Evolutionary conservation across 2,329 filamentous ascomycete genomes (phyloP).

Genomic region (Colletotrichum sp.): DNA sequence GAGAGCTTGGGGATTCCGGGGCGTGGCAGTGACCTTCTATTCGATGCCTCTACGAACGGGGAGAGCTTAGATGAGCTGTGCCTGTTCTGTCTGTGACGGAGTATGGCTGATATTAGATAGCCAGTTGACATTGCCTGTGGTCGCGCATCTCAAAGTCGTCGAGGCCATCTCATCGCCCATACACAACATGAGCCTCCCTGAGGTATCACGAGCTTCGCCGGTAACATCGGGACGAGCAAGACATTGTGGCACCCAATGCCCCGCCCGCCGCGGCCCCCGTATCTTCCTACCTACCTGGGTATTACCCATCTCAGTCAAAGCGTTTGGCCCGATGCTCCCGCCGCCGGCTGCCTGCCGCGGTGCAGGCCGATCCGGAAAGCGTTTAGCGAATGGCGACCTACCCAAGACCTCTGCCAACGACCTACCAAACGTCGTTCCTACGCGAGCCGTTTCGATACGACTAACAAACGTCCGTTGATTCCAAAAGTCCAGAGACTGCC

Average conservation of each 20-base stretch:
- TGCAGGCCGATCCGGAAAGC: not conserved
- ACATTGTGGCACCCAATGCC: not conserved
- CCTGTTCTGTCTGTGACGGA: not conserved
- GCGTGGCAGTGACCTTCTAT: not conserved
- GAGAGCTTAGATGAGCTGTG: not conserved
- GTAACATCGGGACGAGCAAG: not conserved
- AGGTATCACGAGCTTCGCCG: not conserved
- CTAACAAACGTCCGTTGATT: not conserved
- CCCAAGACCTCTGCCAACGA: not conserved
- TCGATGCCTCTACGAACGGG: not conserved
- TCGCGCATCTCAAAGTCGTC: not conserved
- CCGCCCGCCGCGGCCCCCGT: not conserved
- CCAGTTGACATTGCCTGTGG: not conserved
- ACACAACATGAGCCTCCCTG: not conserved
- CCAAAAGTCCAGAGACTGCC: not conserved
- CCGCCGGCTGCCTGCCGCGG: not conserved
- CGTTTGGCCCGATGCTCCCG: not conserved
- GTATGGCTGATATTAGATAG: not conserved
- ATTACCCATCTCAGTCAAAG: not conserved
- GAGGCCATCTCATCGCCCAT: not conserved
- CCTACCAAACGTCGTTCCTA: not conserved
- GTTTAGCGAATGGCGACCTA: not conserved
- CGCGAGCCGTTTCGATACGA: not conserved
- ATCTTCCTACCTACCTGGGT: not conserved
- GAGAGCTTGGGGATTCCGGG: constrained; percentile 8